Evolutionary conservation across 2,329 filamentous ascomycete species (phyloP).

Genomic region (Xylariaceae sp.): DNA sequence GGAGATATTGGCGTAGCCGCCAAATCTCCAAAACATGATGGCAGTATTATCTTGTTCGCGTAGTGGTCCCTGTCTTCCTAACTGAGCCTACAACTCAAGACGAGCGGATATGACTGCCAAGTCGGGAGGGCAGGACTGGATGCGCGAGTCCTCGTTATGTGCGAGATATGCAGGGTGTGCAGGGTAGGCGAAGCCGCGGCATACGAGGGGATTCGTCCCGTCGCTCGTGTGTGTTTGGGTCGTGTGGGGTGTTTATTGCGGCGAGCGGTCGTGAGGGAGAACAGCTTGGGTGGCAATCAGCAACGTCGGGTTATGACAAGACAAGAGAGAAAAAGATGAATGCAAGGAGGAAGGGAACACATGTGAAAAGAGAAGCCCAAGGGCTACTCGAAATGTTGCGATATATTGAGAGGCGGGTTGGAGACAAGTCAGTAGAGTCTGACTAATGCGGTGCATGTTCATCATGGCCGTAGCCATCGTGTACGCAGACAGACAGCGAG

Average conservation of each 20-base stretch:
- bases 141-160: too few species aligned
- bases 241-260: background rate
- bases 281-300: background rate
- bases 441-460: too few species aligned
- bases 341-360: too few species aligned
- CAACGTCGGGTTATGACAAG: background rate
- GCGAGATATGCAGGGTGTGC: background rate
- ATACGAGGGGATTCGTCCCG: conserved; percentile 11
- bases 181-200: conserved; percentile 5
- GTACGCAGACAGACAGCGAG: too few species aligned
- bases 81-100: conserved; percentile 8
- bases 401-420: too few species aligned
- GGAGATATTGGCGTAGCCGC: conserved; percentile 96
- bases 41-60: conserved; percentile 8
- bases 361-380: too few species aligned
- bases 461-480: too few species aligned
- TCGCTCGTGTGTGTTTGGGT: background rate
- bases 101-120: conserved; percentile 23
- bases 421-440: too few species aligned
- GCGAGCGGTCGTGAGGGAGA: background rate
- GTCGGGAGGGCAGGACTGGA: background rate
- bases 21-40: conserved; percentile 99
- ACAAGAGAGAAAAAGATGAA: background rate
- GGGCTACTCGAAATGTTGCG: too few species aligned
- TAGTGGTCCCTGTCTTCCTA: background rate